Evolutionary conservation across 1,139 yeast genomes (phyloP).

Genomic region (Candida tunisiensis): DNA sequence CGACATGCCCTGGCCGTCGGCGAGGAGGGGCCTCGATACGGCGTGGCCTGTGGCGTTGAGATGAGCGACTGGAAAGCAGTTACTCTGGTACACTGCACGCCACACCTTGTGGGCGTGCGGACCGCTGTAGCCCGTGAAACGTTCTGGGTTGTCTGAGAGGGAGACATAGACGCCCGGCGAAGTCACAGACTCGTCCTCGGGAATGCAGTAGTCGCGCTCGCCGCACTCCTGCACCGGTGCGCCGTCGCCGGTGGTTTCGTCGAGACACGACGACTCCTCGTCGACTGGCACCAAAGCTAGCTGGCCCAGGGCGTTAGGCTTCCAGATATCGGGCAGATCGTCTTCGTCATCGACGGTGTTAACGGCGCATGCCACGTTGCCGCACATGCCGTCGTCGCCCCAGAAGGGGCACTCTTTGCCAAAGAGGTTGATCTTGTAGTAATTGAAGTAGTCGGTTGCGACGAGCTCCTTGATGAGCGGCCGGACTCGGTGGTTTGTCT

Average conservation of each 20-base stretch:
- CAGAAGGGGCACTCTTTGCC: constrained; percentile 75
- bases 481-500: constrained; percentile 30
- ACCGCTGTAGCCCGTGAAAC: constrained; percentile 95
- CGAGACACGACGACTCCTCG: constrained; percentile 21
- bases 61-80: too few species aligned
- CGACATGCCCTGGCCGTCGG: neutral
- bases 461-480: constrained; percentile 42
- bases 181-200: constrained; percentile 32
- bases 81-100: constrained; percentile 83
- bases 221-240: constrained; percentile 1
- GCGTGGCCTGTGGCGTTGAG: too few species aligned
- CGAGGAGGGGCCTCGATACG: neutral
- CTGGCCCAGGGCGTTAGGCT: constrained; percentile 57
- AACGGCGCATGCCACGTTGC: constrained; percentile 87
- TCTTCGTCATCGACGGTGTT: constrained; percentile 43
- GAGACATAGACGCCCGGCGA: constrained; percentile 63
- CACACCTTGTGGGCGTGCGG: constrained; percentile 84
- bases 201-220: constrained; percentile 30
- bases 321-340: constrained; percentile 54
- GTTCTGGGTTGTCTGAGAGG: constrained; percentile 76
- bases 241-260: constrained; percentile 6
- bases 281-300: too few species aligned
- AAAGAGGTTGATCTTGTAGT: constrained; percentile 73
- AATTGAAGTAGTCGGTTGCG: constrained; percentile 37
- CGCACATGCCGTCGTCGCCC: constrained; percentile 72